phyloP scores from a whole-genome alignment of 2,329 filamentous ascomycete species.

The Cladophialophora immunda region DNA sequence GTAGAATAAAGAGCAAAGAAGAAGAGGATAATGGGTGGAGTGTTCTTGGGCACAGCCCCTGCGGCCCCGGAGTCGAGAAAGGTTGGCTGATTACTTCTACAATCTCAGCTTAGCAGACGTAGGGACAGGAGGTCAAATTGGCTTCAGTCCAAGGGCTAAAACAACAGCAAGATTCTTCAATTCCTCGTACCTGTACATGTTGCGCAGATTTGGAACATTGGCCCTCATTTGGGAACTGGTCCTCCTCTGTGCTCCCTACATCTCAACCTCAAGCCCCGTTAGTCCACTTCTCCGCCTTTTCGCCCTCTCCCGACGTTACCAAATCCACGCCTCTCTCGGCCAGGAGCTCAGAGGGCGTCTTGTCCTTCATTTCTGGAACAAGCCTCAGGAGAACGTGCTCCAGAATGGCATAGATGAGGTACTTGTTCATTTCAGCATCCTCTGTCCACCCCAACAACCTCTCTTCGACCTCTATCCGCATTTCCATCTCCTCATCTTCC shows the following conservation, averaged over 20 bases:
- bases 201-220: neutral
- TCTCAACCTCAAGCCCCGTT: neutral
- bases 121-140: neutral
- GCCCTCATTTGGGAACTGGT: neutral
- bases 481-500: conserved; percentile 59
- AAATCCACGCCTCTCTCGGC: conserved; percentile 69
- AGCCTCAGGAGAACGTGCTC: conserved; percentile 83
- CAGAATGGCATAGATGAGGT: conserved; percentile 82
- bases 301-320: neutral
- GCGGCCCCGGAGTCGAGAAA: neutral
- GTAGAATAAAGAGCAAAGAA: neutral
- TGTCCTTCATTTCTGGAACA: conserved; percentile 82
- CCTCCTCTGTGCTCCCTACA: neutral
- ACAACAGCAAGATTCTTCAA: conserved; percentile 2
- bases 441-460: conserved; percentile 76
- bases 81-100: neutral
- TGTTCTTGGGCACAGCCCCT: neutral
- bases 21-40: neutral
- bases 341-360: conserved; percentile 75
- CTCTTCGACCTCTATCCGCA: conserved; percentile 68
- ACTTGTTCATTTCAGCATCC: conserved; percentile 91
- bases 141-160: neutral
- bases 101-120: neutral
- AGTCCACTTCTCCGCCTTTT: neutral
- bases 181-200: conserved; percentile 3